phyloP scores from a whole-genome alignment of 139 green algal genomes.

The Chlorella vulgaris region DNA sequence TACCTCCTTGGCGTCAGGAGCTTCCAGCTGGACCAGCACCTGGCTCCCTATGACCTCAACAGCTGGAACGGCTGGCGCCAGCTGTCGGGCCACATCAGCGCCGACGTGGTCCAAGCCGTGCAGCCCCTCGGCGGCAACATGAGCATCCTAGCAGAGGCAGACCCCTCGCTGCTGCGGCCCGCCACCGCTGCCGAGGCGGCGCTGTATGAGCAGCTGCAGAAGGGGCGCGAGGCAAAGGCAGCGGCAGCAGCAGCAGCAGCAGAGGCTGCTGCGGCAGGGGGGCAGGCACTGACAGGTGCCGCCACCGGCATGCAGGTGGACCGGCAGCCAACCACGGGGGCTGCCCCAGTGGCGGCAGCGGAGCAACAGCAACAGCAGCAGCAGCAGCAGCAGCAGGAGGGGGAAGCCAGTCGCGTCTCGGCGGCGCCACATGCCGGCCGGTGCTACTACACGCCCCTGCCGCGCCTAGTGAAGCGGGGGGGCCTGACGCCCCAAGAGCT shows the following conservation, averaged over 20 bases:
- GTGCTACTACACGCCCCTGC: constrained; percentile 74
- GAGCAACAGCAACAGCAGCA: constrained; percentile 22
- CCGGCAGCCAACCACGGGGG: constrained; percentile 24
- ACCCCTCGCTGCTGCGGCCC: constrained; percentile 28
- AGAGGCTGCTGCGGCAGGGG: background rate
- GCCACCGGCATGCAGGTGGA: constrained; percentile 17
- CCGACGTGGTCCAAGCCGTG: constrained; percentile 49
- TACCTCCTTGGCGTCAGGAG: constrained; percentile 60
- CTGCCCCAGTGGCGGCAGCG: background rate
- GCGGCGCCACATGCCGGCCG: constrained; percentile 42
- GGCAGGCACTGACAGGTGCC: background rate
- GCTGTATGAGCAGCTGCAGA: constrained; percentile 57
- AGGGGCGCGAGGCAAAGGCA: constrained; percentile 32
- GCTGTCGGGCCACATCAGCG: constrained; percentile 59
- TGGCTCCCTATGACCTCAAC: constrained; percentile 84
- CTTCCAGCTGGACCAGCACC: constrained; percentile 77
- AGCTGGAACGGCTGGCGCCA: constrained; percentile 57
- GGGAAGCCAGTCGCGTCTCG: constrained; percentile 7
- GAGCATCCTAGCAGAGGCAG: constrained; percentile 66
- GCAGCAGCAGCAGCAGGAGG: constrained; percentile 9
- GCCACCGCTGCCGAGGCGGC: constrained; percentile 60
- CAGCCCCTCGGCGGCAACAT: constrained; percentile 63
- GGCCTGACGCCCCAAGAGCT: constrained; percentile 58
- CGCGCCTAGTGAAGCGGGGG: constrained; percentile 61
- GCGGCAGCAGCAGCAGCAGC: constrained; percentile 2